Evolutionary conservation across 768 basidiomycete species (phyloP), one percentile per base, ranked within the genome.

Genomic region (Naganishia friedmannii): DNA sequence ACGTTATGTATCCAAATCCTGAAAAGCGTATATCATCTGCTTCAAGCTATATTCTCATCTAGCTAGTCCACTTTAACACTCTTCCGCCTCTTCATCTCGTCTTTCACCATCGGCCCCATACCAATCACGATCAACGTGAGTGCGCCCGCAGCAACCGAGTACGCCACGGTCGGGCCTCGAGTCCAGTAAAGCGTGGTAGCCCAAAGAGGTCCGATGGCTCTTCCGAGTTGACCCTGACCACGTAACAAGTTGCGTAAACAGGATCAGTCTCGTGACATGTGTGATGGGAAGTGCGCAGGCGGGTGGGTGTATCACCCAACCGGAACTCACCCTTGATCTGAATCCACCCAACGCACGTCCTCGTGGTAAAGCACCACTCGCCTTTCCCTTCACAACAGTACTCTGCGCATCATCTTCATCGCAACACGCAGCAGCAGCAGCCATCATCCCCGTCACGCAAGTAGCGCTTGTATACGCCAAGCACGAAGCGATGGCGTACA

Each of bases 381-480:
- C 87, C 0, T 86, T 87, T 46, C 84, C 83, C 42, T 42, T 21
- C 10, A 83, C 80, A 76, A 83, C 80, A 76, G 88, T 87, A 15
- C 81, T 81, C n/a, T 75, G 71, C 3, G 56, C 67, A 7, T 69
- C 73, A 13, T 81, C 85, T 32, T 93, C 91, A 77, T 95, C 91
- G 73, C 92, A 93, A 81, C 94, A 92, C 73, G 93, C 79, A 17
- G 92, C 93, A 12, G 94, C 95, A 72, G 89, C 87, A 29, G 93
- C 88, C 45, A 93, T 99, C 73, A 99, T 84, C 10, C 91, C 87
- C 77, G 90, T 97, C 72, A 99, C 95, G 60, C 96, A 94, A 0
- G 93, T 96, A 5, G 95, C 94, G 71, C 89, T 90, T 5, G 95
- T 96, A 83, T 93, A 96, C 4, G 93, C 92, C 82, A 97, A 85